Evolutionary conservation across 768 basidiomycete species (phyloP), one percentile per base, ranked within the genome.

Genomic region (Tylopilus subfusipes): DNA sequence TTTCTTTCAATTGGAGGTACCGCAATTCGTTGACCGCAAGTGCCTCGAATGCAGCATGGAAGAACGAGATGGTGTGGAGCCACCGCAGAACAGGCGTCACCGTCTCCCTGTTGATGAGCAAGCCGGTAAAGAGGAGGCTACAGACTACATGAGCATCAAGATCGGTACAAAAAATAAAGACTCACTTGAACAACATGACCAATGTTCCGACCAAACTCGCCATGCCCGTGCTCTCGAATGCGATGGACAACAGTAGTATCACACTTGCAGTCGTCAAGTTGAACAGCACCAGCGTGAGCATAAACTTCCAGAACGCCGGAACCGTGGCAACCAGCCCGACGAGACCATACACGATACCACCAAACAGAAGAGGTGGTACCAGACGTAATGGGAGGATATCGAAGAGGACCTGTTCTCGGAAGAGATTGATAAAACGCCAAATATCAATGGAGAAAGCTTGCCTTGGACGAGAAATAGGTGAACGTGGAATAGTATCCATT

Each of bases 401-500:
- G 69, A 98, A 99, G 29, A 99, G 83, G 55, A 98, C 84, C 88
- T 92, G 55, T 9, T 40, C 33, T 22, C 24, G 11, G 21, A 21
- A 39, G 11, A 34, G 31, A 31, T 65, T 31, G 33, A 40, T 34
- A 39, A 33, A 16, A 12, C 22, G 18, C 8, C 8, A n/a, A 48
- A 10, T 22, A 36, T 18, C 19, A 31, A 42, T 4, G 8, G 9
- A 44, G 6, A 25, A 11, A 5, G 54, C 69, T 22, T 52, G 81
- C 90, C 80, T 99, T 99, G 54, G 96, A 95, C 1, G 90, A 77
- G 71, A 98, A 98, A 77, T 98, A 99, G 10, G 94, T 95, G 66
- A 95, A 86, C 2, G 97, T 88, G 0, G 93, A 91, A 70, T 99
- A 99, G 72, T 99, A 99, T 13, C 97, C 97, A 62, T 99, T 99